Percentiles rank a stretch among this genome's conserved stretches.
Conservation (phyloP, 345 rosid genomes). For the Moringa oleifera region DNA sequence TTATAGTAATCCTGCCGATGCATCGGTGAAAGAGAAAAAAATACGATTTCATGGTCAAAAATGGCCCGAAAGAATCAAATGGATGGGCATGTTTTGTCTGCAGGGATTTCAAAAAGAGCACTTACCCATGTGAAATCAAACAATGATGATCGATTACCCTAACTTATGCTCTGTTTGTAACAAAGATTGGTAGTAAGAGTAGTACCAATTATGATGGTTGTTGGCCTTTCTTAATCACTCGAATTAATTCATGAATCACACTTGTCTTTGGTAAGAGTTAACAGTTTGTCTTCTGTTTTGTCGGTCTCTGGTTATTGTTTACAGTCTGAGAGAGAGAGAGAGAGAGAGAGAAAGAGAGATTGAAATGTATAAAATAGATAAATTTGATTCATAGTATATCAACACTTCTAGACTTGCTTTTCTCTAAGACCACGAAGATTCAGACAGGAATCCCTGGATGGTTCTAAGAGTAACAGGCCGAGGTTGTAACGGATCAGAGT, state of each 20-base stretch:
- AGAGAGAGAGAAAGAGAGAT: background rate
- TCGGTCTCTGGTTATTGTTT: no score
- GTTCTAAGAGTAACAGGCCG: constrained; percentile 45
- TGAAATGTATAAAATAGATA: background rate
- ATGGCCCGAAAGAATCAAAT: no score
- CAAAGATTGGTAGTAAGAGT: no score
- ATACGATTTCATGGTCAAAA: no score
- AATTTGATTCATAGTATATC: constrained; percentile 10
- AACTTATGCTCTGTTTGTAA: no score
- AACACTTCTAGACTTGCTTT: constrained; percentile 46
- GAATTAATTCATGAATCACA: background rate
- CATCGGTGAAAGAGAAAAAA: no score
- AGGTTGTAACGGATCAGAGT: constrained; percentile 40
- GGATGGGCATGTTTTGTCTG: no score
- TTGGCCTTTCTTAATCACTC: background rate
- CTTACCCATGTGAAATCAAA: no score
- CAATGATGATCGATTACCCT: no score
- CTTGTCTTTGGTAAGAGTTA: background rate
- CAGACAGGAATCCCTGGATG: constrained; percentile 27
- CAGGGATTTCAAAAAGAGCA: no score
- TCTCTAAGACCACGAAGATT: constrained; percentile 33
- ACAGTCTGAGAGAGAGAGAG: background rate
- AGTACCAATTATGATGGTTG: background rate
- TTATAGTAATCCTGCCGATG: no score
- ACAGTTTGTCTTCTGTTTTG: no score